Base-by-base conservation (phyloP, 352 stramenopile genomes). In the Globisporangium cederbergense region DNA sequence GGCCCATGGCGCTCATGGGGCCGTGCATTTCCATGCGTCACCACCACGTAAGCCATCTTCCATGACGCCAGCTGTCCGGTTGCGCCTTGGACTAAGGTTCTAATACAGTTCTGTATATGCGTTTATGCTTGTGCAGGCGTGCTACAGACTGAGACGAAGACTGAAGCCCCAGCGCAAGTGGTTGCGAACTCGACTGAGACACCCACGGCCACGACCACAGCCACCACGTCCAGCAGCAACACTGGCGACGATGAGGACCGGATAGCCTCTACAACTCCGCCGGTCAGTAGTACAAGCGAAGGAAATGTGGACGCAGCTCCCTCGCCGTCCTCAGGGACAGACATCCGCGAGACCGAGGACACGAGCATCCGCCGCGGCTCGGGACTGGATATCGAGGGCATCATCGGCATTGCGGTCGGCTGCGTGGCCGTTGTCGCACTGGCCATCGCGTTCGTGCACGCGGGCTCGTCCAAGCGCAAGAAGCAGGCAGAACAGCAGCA, bases 331-430 rank as follows among this genome's bases (percentile, higher is more conserved):
- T 46, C 60, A 11, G 20, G 14, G 14, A 11, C 32, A 25, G 58
- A 60, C 51, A 28, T 20, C 22, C 60, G 25, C 20, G 20, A 49
- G 28, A 46, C 10, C 28, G 40, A 36, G 10, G 47, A 43, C 10
- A 9, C 62, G 5, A 49, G 45, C 36, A 14, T 28, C 20, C 20
- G 10, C 14, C 62, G 62, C 38, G 22, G 10, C 54, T 50, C 54
- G 28, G 28, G 13, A 4, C n/a, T 69, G 8, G 22, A 30, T 42
- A 50, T 30, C 8, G 42, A 42, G 13, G 57, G 56, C 40, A 60
- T 65, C 25, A 16, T 64, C 13, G 64, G 64, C 14, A 69, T 69
- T 49, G 56, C 20, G 14, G 57, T 36, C 13, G 64, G 56, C 3
- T 6, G 9, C 0, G 8, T 69, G n/a, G 64, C 32, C 8, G 11